Percentiles rank a stretch among this genome's conserved stretches.
Conservation (phyloP, 2,329 filamentous ascomycete genomes). For the Chaetothyriales sp. region DNA sequence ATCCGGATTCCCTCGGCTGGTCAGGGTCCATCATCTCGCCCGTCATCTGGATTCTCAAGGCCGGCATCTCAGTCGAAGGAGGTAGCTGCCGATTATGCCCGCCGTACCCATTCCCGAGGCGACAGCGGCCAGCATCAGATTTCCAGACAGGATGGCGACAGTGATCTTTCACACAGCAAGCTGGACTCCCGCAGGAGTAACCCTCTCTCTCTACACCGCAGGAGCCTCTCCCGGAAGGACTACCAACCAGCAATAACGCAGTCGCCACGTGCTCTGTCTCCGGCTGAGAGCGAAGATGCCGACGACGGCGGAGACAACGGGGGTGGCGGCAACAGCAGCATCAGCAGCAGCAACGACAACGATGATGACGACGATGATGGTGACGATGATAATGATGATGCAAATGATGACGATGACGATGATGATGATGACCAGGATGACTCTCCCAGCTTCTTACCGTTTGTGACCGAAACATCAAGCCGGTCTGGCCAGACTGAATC, state of each 20-base stretch:
- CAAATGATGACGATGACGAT: constrained; percentile 21
- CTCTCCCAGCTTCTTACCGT: constrained; percentile 31
- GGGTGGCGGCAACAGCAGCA: too few species aligned
- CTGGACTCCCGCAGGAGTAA: constrained; percentile 12
- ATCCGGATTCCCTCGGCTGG: constrained; percentile 6
- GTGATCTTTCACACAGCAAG: constrained; percentile 13
- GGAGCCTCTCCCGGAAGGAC: constrained; percentile 9
- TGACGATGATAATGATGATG: constrained; percentile 11
- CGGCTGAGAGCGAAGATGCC: constrained; percentile 18
- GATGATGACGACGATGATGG: constrained; percentile 19
- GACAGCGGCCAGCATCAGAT: constrained; percentile 15
- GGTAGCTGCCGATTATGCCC: constrained; percentile 2
- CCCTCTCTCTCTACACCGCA: constrained; percentile 10
- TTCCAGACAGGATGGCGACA: constrained; percentile 12
- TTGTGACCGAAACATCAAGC: constrained; percentile 17
- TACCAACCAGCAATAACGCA: constrained; percentile 6
- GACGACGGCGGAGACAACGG: constrained; percentile 19
- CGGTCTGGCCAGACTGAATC: not conserved
- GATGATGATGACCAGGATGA: constrained; percentile 27
- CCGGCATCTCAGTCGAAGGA: constrained; percentile 14
- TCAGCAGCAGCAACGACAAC: too few species aligned
- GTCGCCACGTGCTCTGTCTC: not conserved
- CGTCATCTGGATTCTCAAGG: constrained; percentile 7
- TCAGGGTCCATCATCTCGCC: constrained; percentile 1
- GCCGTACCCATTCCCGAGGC: constrained; percentile 10